A percentile compares a stretch with the other conserved stretches of the same genome.
Evolutionary conservation across 257 asterid species (phyloP).

Genomic region (Echites panduratus): DNA sequence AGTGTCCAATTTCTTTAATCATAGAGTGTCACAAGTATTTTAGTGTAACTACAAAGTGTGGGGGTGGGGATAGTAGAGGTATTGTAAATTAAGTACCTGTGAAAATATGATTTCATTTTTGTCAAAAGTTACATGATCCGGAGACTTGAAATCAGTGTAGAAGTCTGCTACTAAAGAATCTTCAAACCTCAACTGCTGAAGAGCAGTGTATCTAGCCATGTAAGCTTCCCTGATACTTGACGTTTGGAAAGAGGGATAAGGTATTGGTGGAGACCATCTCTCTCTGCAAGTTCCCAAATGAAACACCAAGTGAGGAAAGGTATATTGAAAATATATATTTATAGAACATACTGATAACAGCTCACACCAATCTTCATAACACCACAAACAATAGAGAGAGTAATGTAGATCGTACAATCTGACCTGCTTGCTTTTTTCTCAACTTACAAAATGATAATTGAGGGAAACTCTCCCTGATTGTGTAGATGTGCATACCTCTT

Average conservation of each 20-base stretch:
- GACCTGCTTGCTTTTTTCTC: neutral
- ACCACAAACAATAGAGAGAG: neutral
- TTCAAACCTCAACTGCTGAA: slow-evolving; percentile 46
- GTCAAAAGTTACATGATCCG: slow-evolving; percentile 38
- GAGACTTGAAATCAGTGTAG: slow-evolving; percentile 27
- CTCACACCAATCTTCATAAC: neutral
- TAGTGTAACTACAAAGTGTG: neutral
- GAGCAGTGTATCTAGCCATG: slow-evolving; percentile 41
- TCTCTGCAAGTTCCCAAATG: slow-evolving; percentile 33
- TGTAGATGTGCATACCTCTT: neutral
- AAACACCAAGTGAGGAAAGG: neutral
- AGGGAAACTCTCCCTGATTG: neutral
- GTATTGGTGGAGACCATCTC: slow-evolving; percentile 50
- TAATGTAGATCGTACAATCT: neutral
- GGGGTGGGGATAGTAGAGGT: too few relatives aligned
- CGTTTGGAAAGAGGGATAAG: slow-evolving; percentile 16
- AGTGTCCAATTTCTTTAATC: neutral
- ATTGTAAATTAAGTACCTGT: slow-evolving; percentile 35
- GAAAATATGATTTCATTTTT: slow-evolving; percentile 40
- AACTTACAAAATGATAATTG: neutral
- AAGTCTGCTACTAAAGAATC: slow-evolving; percentile 40
- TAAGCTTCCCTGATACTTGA: slow-evolving; percentile 56
- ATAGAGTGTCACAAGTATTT: neutral
- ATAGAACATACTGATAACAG: neutral
- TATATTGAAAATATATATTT: neutral